Percentiles rank a stretch among this genome's conserved stretches.
These are phyloP conservation scores for Eimeria praecox DNA, from an alignment of 169 alveolate species.

Conservation along the genomic window DNA sequence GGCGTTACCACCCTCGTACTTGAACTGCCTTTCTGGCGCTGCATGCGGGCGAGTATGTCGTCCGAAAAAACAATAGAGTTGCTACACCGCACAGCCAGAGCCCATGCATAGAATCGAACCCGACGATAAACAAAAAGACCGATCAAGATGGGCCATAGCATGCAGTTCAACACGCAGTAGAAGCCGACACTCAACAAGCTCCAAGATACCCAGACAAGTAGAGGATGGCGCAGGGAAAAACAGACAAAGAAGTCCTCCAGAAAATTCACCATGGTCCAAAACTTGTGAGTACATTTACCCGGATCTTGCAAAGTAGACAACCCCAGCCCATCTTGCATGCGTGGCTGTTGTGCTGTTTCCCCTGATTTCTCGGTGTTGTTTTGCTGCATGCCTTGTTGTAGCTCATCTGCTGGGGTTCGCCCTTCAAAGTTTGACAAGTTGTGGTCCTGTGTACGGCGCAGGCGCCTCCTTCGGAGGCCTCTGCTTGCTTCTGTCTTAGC, in stretches of 20 bases:
- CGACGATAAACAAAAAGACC: conserved; percentile 32
- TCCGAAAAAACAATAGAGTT: conserved; percentile 32
- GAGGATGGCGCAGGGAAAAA: not conserved
- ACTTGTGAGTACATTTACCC: not conserved
- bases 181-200: conserved; percentile 19
- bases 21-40: not conserved
- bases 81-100: not conserved
- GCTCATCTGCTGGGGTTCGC: not conserved
- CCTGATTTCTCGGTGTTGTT: not conserved
- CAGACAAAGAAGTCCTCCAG: not conserved
- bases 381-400: not conserved
- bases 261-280: conserved; percentile 25
- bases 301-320: not conserved
- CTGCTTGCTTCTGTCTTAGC: not conserved
- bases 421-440: not conserved
- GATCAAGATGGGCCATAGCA: conserved; percentile 20
- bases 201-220: conserved; percentile 20
- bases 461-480: not conserved
- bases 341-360: not conserved
- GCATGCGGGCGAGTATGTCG: not conserved
- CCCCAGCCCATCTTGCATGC: not conserved
- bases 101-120: not conserved
- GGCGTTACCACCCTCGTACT: not conserved
- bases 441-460: not conserved
- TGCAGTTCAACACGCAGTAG: conserved; percentile 34